Evolutionary conservation across 352 stramenopile species (phyloP).

Genomic region (Peronospora destructor): DNA sequence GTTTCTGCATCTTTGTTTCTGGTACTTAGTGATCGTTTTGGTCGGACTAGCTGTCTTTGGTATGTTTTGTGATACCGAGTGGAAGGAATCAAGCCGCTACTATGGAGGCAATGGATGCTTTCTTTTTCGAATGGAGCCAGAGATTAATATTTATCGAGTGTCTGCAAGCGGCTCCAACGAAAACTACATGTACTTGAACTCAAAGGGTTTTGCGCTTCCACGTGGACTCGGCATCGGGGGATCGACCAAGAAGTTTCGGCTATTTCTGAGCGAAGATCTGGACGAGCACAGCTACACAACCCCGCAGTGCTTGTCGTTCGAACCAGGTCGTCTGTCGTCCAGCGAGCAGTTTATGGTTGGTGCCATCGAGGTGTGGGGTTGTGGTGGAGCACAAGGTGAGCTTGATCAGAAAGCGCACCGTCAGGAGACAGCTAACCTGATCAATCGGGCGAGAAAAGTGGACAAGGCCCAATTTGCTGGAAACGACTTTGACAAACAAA

Average conservation of each 20-base stretch:
- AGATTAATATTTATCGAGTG: conserved; percentile 58
- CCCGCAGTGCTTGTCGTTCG: conserved; percentile 67
- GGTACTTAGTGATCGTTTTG: neutral
- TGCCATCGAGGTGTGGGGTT: conserved; percentile 75
- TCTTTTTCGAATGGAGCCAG: conserved; percentile 60
- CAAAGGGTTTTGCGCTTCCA: conserved; percentile 68
- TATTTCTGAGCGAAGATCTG: conserved; percentile 82
- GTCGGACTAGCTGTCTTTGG: conserved; percentile 61
- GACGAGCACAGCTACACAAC: conserved; percentile 79
- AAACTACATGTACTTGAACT: conserved; percentile 87
- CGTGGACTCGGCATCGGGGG: conserved; percentile 73
- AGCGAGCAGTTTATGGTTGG: conserved; percentile 57
- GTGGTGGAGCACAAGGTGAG: conserved; percentile 51
- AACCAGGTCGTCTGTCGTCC: conserved; percentile 50
- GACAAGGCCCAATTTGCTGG: conserved; percentile 82
- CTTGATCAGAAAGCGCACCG: conserved; percentile 53
- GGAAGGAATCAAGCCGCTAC: conserved; percentile 73
- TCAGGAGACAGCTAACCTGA: conserved; percentile 75
- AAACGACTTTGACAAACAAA: conserved; percentile 79
- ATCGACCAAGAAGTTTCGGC: conserved; percentile 59
- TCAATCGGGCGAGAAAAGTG: conserved; percentile 76
- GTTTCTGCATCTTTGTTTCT: neutral
- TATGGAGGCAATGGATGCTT: conserved; percentile 81
- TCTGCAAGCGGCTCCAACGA: conserved; percentile 36
- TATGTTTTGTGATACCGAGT: conserved; percentile 82